phyloP scores from a whole-genome alignment of 257 asterid species.

The Orobanche coerulescens region DNA sequence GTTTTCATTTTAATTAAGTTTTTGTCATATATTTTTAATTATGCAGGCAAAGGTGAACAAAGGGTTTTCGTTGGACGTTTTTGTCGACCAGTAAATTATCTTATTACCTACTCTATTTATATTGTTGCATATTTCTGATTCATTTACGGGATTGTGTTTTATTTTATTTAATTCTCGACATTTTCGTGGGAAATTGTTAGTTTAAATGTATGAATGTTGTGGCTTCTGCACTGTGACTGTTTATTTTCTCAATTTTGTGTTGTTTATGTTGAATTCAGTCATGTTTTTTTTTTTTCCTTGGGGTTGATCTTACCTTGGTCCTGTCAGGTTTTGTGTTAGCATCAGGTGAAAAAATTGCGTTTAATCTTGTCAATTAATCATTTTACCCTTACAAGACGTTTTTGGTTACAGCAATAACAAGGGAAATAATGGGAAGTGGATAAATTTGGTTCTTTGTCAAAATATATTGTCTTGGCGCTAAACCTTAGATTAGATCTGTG shows the following conservation, averaged over 20 bases:
- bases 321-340: background rate
- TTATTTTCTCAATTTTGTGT: slow-evolving; percentile 7
- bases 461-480: background rate
- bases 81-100: slow-evolving; percentile 24
- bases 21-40: slow-evolving; percentile 11
- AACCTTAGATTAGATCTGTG: background rate
- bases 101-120: background rate
- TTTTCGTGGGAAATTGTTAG: background rate
- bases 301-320: background rate
- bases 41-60: slow-evolving; percentile 26
- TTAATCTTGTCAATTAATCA: background rate
- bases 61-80: slow-evolving; percentile 19
- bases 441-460: background rate
- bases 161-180: background rate
- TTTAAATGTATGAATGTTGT: background rate
- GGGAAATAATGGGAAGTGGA: background rate
- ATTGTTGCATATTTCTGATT: background rate
- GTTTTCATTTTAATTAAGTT: background rate
- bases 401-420: background rate
- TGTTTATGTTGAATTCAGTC: slow-evolving; percentile 1
- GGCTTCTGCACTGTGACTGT: background rate
- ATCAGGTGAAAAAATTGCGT: background rate
- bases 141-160: background rate
- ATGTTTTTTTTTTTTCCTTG: background rate
- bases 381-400: background rate